Conservation (phyloP, 345 rosid species). For the Litchi chinensis region DNA sequence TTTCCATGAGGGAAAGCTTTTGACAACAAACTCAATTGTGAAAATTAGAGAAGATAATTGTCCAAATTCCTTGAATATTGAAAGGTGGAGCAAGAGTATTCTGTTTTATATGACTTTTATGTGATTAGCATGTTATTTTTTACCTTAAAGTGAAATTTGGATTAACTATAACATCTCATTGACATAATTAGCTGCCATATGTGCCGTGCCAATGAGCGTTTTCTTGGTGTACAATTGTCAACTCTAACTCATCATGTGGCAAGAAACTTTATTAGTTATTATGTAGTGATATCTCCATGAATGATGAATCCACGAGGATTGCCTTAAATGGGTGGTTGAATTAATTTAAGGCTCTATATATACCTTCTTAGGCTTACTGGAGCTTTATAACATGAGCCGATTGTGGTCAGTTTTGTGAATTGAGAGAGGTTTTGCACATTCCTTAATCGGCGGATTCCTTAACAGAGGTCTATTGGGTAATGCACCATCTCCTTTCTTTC, state of each 20-base stretch:
- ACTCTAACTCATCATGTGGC: too few species aligned
- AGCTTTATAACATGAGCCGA: background rate
- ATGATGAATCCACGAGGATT: conserved; percentile 25
- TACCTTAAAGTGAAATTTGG: background rate
- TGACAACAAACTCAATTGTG: background rate
- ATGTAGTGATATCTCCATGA: conserved; percentile 18
- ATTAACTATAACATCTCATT: conserved; percentile 17
- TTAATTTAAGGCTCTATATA: conserved; percentile 17
- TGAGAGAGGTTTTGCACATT: conserved; percentile 17
- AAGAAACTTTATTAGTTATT: too few species aligned
- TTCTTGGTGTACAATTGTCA: too few species aligned
- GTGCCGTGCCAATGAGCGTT: conserved; percentile 9
- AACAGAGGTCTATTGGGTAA: conserved; percentile 16
- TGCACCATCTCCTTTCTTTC: conserved; percentile 3
- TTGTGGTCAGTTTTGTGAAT: conserved; percentile 10
- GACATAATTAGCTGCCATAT: conserved; percentile 13
- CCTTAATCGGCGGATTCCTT: conserved; percentile 6
- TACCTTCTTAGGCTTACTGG: background rate
- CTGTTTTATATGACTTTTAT: too few species aligned
- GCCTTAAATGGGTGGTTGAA: conserved; percentile 19
- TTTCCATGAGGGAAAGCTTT: background rate
- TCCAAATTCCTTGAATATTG: background rate
- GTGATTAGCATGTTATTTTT: background rate
- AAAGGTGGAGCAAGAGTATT: background rate
- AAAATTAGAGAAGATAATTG: background rate